Percentiles rank a stretch among this genome's conserved stretches.
These are phyloP conservation scores for Euphorbia peplus DNA, from an alignment of 345 rosid species.

Conservation along the genomic window DNA sequence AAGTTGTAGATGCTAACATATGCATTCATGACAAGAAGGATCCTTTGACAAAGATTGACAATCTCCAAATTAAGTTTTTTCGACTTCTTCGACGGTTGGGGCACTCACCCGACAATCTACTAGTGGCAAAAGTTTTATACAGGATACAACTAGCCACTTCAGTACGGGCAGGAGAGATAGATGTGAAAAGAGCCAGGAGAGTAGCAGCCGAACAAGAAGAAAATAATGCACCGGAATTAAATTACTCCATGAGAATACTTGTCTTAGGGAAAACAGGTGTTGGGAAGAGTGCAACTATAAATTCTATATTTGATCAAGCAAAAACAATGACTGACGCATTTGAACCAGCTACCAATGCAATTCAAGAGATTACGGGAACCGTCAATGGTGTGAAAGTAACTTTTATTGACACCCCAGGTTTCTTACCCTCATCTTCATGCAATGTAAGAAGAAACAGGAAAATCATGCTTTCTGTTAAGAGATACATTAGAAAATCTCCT, in stretches of 20 bases:
- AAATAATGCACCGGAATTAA: slow-evolving; percentile 56
- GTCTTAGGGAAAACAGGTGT: slow-evolving; percentile 93
- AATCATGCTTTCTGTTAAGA: slow-evolving; percentile 63
- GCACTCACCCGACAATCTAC: slow-evolving; percentile 51
- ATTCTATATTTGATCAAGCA: slow-evolving; percentile 69
- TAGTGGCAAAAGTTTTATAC: slow-evolving; percentile 78
- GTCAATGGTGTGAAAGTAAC: slow-evolving; percentile 66
- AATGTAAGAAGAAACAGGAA: slow-evolving; percentile 66
- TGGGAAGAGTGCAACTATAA: slow-evolving; percentile 96
- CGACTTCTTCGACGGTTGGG: slow-evolving; percentile 67
- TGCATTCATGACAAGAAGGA: slow-evolving; percentile 35
- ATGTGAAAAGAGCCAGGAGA: slow-evolving; percentile 52
- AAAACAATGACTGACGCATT: slow-evolving; percentile 75
- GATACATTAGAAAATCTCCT: slow-evolving; percentile 65
- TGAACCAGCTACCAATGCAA: slow-evolving; percentile 57
- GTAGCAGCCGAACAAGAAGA: slow-evolving; percentile 72
- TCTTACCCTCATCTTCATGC: slow-evolving; percentile 49
- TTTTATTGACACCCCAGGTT: slow-evolving; percentile 91
- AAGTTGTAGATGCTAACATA: slow-evolving; percentile 36
- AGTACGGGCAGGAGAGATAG: slow-evolving; percentile 71
- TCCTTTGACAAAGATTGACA: slow-evolving; percentile 56
- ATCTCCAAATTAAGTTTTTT: slow-evolving; percentile 65
- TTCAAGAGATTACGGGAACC: slow-evolving; percentile 69
- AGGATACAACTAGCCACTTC: slow-evolving; percentile 71
- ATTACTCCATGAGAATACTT: slow-evolving; percentile 70